These are phyloP conservation scores for Aspergillus proliferans DNA, from an alignment of 2,329 filamentous ascomycete genomes.

Conservation along the genomic window DNA sequence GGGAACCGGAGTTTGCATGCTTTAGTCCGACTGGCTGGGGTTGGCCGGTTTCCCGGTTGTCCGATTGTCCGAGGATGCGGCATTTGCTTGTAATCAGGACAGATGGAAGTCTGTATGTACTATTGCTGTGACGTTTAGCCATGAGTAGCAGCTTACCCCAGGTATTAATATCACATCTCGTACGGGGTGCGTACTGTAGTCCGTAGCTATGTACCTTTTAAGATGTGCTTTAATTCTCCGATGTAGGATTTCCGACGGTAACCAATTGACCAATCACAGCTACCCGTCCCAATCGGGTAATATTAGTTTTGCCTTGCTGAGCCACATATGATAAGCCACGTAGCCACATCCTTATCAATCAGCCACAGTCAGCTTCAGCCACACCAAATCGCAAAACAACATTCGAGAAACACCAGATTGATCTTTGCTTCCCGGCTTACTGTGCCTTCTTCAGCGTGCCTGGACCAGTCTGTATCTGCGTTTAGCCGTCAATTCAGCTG, in stretches of 20 bases:
- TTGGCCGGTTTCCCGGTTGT: not conserved
- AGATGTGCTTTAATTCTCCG: no score
- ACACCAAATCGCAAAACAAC: not conserved
- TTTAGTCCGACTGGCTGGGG: not conserved
- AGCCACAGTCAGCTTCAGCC: not conserved
- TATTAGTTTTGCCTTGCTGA: not conserved
- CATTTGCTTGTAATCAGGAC: no score
- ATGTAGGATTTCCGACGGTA: no score
- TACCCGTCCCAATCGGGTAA: not conserved
- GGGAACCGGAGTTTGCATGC: not conserved
- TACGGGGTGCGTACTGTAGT: no score
- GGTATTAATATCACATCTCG: no score
- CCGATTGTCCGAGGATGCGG: not conserved
- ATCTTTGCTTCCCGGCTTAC: not conserved
- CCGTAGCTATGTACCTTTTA: no score
- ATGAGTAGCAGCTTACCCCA: not conserved
- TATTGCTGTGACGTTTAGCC: not conserved
- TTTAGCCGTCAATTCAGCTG: not conserved
- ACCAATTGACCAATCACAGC: no score
- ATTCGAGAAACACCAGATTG: no score
- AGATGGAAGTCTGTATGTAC: not conserved
- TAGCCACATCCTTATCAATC: not conserved
- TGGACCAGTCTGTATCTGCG: no score
- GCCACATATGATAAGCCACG: not conserved
- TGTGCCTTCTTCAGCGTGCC: no score